Conservation (phyloP, 345 rosid species). For the Durio zibethinus region DNA sequence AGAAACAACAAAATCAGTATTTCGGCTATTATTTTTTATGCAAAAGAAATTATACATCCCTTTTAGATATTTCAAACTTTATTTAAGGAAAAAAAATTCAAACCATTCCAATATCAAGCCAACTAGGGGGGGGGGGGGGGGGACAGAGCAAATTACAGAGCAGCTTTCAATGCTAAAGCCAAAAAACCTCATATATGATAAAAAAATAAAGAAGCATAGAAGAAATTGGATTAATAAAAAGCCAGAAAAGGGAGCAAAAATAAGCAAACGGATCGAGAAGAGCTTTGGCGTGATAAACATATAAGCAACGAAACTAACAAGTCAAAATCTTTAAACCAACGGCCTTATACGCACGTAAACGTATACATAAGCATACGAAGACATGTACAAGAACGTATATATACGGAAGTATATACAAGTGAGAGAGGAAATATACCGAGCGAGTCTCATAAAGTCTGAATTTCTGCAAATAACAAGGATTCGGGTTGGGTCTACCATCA, state of each 20-base stretch:
- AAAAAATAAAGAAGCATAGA: background rate
- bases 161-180: background rate
- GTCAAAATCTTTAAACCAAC: background rate
- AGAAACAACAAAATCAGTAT: background rate
- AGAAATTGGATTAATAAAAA: background rate
- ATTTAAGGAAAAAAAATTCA: background rate
- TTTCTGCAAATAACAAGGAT: slow-evolving; percentile 57
- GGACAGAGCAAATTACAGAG: background rate
- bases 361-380: background rate
- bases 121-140: background rate
- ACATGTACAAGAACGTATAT: background rate
- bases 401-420: background rate
- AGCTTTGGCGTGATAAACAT: background rate
- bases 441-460: slow-evolving; percentile 84
- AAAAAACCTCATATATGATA: background rate
- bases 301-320: background rate
- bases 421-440: slow-evolving; percentile 45
- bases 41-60: background rate
- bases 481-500: slow-evolving; percentile 24
- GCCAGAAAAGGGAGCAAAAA: background rate
- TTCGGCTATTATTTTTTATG: background rate
- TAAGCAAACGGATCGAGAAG: background rate
- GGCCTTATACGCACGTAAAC: too few species aligned
- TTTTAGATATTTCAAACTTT: background rate
- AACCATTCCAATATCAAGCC: background rate